A percentile compares a stretch with the other conserved stretches of the same genome.
phyloP scores from a whole-genome alignment of 345 rosid genomes.

The Hibiscus mutabilis region DNA sequence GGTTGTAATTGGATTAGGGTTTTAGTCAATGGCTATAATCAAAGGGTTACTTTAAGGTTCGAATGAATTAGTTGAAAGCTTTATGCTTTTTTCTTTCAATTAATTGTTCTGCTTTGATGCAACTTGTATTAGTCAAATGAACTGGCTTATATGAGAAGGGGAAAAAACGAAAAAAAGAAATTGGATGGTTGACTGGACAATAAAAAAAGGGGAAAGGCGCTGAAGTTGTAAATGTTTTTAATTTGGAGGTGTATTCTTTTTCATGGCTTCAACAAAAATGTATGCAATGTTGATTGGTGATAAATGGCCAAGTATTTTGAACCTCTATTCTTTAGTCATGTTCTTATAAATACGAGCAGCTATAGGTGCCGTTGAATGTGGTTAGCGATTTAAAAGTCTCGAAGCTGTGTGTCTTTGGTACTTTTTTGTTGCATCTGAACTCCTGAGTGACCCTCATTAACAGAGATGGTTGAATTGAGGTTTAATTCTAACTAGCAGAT shows the following conservation, averaged over 20 bases:
- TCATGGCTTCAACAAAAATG: background rate
- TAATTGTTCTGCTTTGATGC: background rate
- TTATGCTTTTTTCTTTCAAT: background rate
- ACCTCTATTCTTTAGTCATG: background rate
- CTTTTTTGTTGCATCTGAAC: background rate
- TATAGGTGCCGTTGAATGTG: background rate
- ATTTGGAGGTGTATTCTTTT: background rate
- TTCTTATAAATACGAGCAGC: background rate
- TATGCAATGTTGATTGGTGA: constrained; percentile 8
- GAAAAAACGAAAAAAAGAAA: constrained; percentile 10
- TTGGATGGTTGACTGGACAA: background rate
- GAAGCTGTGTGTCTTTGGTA: background rate
- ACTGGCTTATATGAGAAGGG: background rate
- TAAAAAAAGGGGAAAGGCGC: background rate
- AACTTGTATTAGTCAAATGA: background rate
- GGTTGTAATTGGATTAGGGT: constrained; percentile 1
- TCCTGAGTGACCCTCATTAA: background rate
- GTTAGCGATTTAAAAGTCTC: background rate
- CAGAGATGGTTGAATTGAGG: background rate
- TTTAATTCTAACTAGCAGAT: background rate
- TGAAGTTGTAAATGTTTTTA: background rate
- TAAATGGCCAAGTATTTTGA: background rate
- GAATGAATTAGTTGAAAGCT: background rate
- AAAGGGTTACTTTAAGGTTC: background rate
- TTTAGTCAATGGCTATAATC: constrained; percentile 3